Evolutionary conservation across 2,329 filamentous ascomycete species (phyloP).

Genomic region (Clathrospora elynae): DNA sequence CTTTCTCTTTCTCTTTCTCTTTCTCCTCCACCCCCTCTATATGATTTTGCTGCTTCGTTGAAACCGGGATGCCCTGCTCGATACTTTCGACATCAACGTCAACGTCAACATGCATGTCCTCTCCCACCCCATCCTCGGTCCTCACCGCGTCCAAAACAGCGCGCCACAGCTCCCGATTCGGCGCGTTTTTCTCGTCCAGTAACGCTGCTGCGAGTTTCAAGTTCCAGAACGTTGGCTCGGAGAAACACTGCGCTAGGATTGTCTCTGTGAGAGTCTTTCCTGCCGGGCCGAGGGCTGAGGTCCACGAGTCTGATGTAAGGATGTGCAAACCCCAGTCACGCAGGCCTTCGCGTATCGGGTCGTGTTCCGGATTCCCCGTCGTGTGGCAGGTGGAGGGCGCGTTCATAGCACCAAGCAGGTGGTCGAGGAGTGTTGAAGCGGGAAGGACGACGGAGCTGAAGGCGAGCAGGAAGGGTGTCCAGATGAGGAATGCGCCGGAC

Average conservation of each 20-base stretch:
- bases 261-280: conserved; percentile 12
- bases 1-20: conserved; percentile 4
- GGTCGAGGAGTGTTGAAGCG: conserved; percentile 40
- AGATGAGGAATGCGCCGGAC: conserved; percentile 53
- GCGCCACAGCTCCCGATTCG: conserved; percentile 20
- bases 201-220: conserved; percentile 43
- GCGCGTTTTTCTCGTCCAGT: conserved; percentile 29
- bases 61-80: conserved; percentile 1
- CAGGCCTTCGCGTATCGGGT: conserved; percentile 51
- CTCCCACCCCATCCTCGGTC: conserved; percentile 7
- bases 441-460: conserved; percentile 48
- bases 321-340: conserved; percentile 59
- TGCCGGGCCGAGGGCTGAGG: conserved; percentile 18
- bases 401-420: conserved; percentile 48
- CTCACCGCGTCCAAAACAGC: conserved; percentile 41
- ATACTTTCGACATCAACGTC: conserved; percentile 15
- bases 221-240: conserved; percentile 47
- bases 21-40: conserved; percentile 1
- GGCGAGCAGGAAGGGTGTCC: conserved; percentile 48
- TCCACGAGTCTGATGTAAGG: conserved; percentile 49
- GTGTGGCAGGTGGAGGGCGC: neutral
- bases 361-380: conserved; percentile 18
- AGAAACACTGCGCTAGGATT: conserved; percentile 38
- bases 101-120: conserved; percentile 12
- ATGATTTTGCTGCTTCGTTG: neutral